Conservation (phyloP, 1,284 basidiomycete genomes). For the Ceratobasidium sp. region DNA sequence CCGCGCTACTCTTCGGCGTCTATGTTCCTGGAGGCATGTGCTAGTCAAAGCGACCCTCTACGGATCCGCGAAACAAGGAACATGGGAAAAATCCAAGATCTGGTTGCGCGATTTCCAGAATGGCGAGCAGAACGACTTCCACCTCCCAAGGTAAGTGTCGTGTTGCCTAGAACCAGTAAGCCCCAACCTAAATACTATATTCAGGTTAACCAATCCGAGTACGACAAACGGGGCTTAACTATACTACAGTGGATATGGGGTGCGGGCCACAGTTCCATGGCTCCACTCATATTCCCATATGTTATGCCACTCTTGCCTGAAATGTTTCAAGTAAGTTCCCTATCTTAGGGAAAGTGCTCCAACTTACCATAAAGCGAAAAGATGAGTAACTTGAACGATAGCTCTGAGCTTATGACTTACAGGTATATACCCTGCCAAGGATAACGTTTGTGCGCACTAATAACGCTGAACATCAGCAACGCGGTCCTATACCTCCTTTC, state of each 20-base stretch:
- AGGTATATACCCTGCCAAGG: conserved; percentile 35
- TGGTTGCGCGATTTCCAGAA: conserved; percentile 64
- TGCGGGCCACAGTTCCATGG: conserved; percentile 70
- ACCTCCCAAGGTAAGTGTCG: conserved; percentile 86
- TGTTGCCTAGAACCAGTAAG: conserved; percentile 61
- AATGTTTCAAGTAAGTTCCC: neutral
- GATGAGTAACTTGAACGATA: conserved; percentile 84
- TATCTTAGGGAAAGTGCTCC: neutral
- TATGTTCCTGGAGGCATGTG: conserved; percentile 71
- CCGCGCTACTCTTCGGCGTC: conserved; percentile 75
- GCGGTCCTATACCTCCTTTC: conserved; percentile 79
- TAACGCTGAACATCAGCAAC: conserved; percentile 63
- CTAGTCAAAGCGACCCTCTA: conserved; percentile 69
- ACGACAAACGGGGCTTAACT: conserved; percentile 41
- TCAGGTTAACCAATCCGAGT: conserved; percentile 3
- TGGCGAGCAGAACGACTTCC: conserved; percentile 81
- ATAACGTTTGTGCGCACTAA: conserved; percentile 3
- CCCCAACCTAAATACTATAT: neutral
- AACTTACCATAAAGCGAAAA: conserved; percentile 59
- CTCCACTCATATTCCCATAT: conserved; percentile 74
- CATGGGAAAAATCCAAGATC: conserved; percentile 61
- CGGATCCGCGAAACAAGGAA: conserved; percentile 63
- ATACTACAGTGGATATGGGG: conserved; percentile 84
- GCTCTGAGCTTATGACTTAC: conserved; percentile 60
- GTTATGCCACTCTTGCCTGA: conserved; percentile 77